These are phyloP conservation scores for Boletus speciosus DNA, from an alignment of 768 basidiomycete genomes.

Conservation along the genomic window DNA sequence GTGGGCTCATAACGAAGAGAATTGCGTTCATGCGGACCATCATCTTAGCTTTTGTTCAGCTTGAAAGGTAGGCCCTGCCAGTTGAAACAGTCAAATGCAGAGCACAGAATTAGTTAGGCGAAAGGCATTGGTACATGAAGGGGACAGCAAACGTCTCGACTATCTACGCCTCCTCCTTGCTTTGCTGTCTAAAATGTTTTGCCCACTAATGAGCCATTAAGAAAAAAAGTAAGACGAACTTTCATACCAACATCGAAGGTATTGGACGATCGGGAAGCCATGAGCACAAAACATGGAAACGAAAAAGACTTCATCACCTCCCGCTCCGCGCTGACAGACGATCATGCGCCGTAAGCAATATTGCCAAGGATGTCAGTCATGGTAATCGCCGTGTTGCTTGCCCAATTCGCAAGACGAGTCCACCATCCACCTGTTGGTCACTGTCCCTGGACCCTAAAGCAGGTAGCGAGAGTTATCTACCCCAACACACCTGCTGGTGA, in stretches of 20 bases:
- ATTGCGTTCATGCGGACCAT: too few relatives aligned
- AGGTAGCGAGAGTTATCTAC: not conserved
- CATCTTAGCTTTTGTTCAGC: too few relatives aligned
- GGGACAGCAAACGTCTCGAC: not conserved
- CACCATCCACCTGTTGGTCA: conserved; percentile 83
- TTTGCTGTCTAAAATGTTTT: conserved; percentile 42
- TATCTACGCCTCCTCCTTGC: conserved; percentile 12
- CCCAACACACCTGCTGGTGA: conserved; percentile 74
- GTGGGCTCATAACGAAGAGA: too few relatives aligned
- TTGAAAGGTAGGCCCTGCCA: too few relatives aligned
- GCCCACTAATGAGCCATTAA: conserved; percentile 40
- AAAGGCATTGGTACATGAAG: too few relatives aligned
- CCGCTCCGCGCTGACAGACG: conserved; percentile 61
- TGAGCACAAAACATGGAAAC: conserved; percentile 4
- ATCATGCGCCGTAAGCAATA: conserved; percentile 64
- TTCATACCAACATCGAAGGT: conserved; percentile 73
- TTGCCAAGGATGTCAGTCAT: conserved; percentile 60
- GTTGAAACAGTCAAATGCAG: too few relatives aligned
- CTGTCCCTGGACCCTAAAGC: not conserved
- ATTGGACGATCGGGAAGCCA: conserved; percentile 59
- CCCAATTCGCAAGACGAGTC: conserved; percentile 89
- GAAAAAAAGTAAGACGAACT: not conserved
- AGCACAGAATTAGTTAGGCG: too few relatives aligned
- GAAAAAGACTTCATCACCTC: conserved; percentile 50
- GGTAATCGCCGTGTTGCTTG: conserved; percentile 73